Conservation (phyloP, 192 early-diverging fungal species). For the Umbelopsis ramanniana region DNA sequence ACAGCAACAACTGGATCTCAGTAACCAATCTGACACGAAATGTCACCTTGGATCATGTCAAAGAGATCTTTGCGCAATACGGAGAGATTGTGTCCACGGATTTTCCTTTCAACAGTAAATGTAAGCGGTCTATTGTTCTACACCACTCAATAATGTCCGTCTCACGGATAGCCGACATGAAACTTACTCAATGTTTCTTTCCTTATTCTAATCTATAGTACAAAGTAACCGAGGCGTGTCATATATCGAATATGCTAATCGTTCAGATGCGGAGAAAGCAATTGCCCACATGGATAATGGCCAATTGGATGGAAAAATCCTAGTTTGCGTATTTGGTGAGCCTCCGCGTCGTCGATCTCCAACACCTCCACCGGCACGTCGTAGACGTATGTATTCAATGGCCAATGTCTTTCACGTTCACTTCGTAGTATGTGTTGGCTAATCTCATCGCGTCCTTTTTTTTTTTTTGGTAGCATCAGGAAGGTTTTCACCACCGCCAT, state of each 20-base stretch:
- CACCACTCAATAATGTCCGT: no score
- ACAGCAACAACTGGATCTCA: conserved; percentile 4
- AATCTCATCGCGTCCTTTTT: neutral
- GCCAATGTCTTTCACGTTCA: neutral
- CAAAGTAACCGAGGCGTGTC: conserved; percentile 46
- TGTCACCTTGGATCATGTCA: conserved; percentile 44
- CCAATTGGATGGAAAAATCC: conserved; percentile 48
- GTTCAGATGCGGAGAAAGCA: conserved; percentile 47
- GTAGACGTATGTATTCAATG: conserved; percentile 14
- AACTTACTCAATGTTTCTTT: neutral
- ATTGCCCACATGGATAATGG: conserved; percentile 52
- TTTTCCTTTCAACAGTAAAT: conserved; percentile 43
- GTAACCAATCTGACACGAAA: conserved; percentile 49
- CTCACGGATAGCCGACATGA: no score
- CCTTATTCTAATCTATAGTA: conserved; percentile 26
- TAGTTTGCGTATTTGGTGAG: conserved; percentile 33
- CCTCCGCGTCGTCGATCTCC: conserved; percentile 34
- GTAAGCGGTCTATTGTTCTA: conserved; percentile 24
- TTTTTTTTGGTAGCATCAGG: conserved; percentile 20
- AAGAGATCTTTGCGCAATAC: conserved; percentile 47
- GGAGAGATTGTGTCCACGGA: conserved; percentile 37
- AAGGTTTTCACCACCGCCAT: conserved; percentile 25
- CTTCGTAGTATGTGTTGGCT: neutral
- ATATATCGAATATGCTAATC: conserved; percentile 46
- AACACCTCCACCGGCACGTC: conserved; percentile 29